Evolutionary conservation across 257 asterid species (phyloP).

Genomic region (Scutellaria minor): DNA sequence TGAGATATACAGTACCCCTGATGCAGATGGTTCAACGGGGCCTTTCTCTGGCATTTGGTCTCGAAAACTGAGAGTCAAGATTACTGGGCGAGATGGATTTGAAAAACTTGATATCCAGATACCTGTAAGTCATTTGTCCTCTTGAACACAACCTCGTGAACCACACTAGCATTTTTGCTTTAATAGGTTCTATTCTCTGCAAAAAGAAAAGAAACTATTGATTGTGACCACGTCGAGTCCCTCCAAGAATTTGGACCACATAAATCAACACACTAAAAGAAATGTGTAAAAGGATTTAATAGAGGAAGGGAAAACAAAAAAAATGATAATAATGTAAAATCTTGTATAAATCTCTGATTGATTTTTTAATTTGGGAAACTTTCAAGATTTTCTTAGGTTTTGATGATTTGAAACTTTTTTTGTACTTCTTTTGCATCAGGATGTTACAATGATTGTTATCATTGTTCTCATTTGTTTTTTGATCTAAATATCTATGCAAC

Average conservation of each 20-base stretch:
- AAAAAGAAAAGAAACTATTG: neutral
- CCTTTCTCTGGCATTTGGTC: constrained; percentile 75
- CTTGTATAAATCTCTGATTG: constrained; percentile 6
- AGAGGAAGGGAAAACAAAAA: neutral
- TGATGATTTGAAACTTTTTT: neutral
- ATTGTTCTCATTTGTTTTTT: neutral
- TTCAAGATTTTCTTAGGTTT: constrained; percentile 4
- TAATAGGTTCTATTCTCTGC: constrained; percentile 1
- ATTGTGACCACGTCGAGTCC: constrained; percentile 21
- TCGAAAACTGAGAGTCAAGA: constrained; percentile 76
- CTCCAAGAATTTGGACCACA: constrained; percentile 8
- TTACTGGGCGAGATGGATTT: constrained; percentile 87
- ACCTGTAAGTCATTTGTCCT: constrained; percentile 69
- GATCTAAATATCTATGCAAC: neutral
- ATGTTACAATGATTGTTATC: neutral
- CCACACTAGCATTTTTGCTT: constrained; percentile 5
- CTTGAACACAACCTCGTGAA: constrained; percentile 11
- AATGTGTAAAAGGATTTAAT: neutral
- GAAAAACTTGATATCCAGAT: constrained; percentile 84
- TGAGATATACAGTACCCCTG: constrained; percentile 56
- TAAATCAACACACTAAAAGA: neutral
- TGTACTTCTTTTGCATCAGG: constrained; percentile 2
- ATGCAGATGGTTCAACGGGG: constrained; percentile 48
- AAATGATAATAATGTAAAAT: neutral
- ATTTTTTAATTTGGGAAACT: neutral